These are phyloP conservation scores for Piper longum DNA, from an alignment of 164 flowering plant genomes.

Conservation along the genomic window DNA sequence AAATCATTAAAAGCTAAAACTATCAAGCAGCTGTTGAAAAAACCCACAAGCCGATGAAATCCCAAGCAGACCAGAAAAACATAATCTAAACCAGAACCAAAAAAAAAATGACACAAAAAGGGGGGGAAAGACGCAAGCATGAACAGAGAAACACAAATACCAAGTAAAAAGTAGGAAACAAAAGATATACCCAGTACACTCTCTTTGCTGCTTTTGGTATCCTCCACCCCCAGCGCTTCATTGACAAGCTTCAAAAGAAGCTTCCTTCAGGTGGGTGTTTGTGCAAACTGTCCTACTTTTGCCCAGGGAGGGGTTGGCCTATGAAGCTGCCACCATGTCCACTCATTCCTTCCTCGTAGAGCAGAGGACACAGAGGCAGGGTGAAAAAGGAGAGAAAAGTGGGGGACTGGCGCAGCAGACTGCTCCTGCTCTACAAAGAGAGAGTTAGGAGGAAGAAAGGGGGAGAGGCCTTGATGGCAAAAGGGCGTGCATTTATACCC, in stretches of 20 bases:
- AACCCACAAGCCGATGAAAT: conserved; percentile 23
- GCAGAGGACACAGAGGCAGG: background rate
- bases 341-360: background rate
- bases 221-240: conserved; percentile 15
- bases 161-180: conserved; percentile 25
- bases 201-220: conserved; percentile 43
- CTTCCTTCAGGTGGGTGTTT: conserved; percentile 21
- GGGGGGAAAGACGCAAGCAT: background rate
- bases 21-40: conserved; percentile 21
- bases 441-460: conserved; percentile 1
- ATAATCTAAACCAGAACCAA: conserved; percentile 27
- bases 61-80: conserved; percentile 5
- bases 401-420: background rate
- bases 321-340: conserved; percentile 6
- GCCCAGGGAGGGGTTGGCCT: conserved; percentile 13
- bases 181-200: conserved; percentile 59
- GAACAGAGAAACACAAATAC: conserved; percentile 9
- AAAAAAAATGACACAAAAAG: conserved; percentile 25
- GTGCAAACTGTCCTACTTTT: conserved; percentile 18
- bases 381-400: background rate
- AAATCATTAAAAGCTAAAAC: background rate
- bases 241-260: conserved; percentile 18
- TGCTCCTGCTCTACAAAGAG: background rate
- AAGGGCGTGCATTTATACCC: conserved; percentile 66
- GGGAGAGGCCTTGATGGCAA: conserved; percentile 16